Base-by-base conservation (phyloP, 2,329 filamentous ascomycete species). In the Lasiodiplodia sp. region DNA sequence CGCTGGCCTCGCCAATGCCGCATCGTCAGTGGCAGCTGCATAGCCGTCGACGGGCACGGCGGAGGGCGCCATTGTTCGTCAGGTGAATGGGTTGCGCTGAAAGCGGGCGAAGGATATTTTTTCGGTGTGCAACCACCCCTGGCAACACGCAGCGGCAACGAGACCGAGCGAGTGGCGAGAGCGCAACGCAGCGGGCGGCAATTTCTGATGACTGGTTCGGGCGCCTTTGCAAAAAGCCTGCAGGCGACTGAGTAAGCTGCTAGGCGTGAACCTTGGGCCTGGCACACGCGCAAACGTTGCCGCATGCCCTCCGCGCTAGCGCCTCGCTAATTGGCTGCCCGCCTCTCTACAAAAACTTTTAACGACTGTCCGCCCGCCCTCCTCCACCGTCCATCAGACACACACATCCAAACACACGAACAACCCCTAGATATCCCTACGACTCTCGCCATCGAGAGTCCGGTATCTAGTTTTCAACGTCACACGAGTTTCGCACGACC, bases 401-500 rank as follows among this genome's bases (percentile, higher is more conserved):
- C 71, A 73, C 65, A 71, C 67, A 51, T 58, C 65, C 67, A 63
- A 69, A 71, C 70, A 69, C 71, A 70, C 69, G 73, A 64, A 71
- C 65, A 72, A 73, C 51, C 47, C 75, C 80, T 80, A 82, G 77
- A 81, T 80, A 82, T 78, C 78, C 70, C 68, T 76, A 76, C 71
- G 78, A 82, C 81, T 83, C 81, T 83, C 80, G 72, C 71, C 71
- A 72, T 73, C 71, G 81, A 82, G 81, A 79, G 81, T 82, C 78
- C 74, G 81, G 78, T 82, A 81, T 83, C 83, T 84, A 82, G 81
- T 76, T 78, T 77, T 74, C 69, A 68, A 69, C 73, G 62, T 71
- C 75, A 73, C 75, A 73, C 72, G 68, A 71, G 66, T 71, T 56
- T 66, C 66, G 57, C 57, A 68, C 56, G 40, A 51, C 71, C 72